Evolutionary conservation across 192 early-diverging fungal genomes (phyloP), one percentile per base, ranked within the genome.

Genomic region (Umbelopsis vinacea): DNA sequence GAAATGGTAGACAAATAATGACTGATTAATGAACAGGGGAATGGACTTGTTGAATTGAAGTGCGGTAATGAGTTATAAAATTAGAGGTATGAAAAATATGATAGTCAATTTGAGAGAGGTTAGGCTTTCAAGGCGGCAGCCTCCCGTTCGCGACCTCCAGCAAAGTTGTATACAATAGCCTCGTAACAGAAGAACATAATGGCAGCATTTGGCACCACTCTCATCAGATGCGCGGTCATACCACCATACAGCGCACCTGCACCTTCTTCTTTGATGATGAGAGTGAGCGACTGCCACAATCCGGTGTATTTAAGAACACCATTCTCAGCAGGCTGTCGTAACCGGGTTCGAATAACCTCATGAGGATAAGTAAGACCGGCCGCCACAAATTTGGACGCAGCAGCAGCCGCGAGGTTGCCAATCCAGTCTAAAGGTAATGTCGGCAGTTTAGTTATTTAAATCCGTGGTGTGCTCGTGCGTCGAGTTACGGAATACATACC

Each of bases 201-300:
- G 8, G 94, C 92, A 0, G 97, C 96, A 78, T 98, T 98, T 0
- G 97, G 97, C 9, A 98, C 96, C 0, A 96, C 95, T 54, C 97
- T 89, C 85, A 97, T 82, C 63, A 99, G 81, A 82, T 98, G 96
- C 2, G 96, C 93, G 15, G 94, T 91, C 87, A 99, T 87, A n/a
- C 97, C 97, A 53, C 96, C 94, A 72, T 99, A 99, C 22, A 99
- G 78, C 2, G 93, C 94, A 17, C 81, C 81, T 7, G 95, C 40
- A 48, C 97, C 96, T 77, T 99, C 97, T 69, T 96, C 92, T 24
- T 68, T 75, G 40, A 86, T 82, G 26, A 95, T 90, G 9, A 83
- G 74, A 24, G 72, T 81, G 10, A 84, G 68, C 8, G 84, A 85
- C 53, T 85, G 82, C 15, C 80, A 78, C 52, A 99, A 73, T 8